A percentile compares a stretch with the other conserved stretches of the same genome.
Evolutionary conservation across 1,284 basidiomycete genomes (phyloP).

Genomic region (Microbotryum intermedium): DNA sequence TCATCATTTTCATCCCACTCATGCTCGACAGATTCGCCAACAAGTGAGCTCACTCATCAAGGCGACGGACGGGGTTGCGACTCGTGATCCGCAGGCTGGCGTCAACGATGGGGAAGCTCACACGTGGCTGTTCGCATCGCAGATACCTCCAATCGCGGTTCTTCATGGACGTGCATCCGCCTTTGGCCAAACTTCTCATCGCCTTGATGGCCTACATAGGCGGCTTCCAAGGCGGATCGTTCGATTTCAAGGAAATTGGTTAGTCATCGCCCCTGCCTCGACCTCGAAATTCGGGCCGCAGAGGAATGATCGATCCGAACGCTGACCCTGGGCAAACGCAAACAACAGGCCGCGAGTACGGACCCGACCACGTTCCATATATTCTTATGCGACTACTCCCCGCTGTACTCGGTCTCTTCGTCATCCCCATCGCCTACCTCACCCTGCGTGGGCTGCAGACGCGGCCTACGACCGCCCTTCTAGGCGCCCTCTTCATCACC

Average conservation of each 20-base stretch:
- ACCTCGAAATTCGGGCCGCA: slow-evolving; percentile 15
- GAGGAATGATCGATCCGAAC: slow-evolving; percentile 35
- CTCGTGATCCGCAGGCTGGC: background rate
- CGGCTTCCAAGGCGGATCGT: slow-evolving; percentile 78
- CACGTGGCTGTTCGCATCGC: slow-evolving; percentile 47
- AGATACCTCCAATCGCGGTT: slow-evolving; percentile 83
- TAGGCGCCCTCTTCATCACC: slow-evolving; percentile 81
- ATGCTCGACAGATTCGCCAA: slow-evolving; percentile 23
- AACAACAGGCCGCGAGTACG: slow-evolving; percentile 55
- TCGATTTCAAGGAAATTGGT: slow-evolving; percentile 95
- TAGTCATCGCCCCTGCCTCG: slow-evolving; percentile 55
- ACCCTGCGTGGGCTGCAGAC: slow-evolving; percentile 87
- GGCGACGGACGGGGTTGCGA: too few relatives aligned
- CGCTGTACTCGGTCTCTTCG: slow-evolving; percentile 77
- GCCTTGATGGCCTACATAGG: slow-evolving; percentile 78
- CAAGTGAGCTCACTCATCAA: slow-evolving; percentile 7
- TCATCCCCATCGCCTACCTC: slow-evolving; percentile 84
- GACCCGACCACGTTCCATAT: slow-evolving; percentile 69
- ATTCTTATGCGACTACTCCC: slow-evolving; percentile 92
- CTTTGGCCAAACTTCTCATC: slow-evolving; percentile 89
- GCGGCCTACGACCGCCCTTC: slow-evolving; percentile 76
- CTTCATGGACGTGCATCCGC: slow-evolving; percentile 94
- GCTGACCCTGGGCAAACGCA: background rate
- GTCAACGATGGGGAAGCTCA: background rate
- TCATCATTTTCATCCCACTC: background rate